Base-by-base conservation (phyloP, 805 yeast species). In the Myxozyma melibiosi region DNA sequence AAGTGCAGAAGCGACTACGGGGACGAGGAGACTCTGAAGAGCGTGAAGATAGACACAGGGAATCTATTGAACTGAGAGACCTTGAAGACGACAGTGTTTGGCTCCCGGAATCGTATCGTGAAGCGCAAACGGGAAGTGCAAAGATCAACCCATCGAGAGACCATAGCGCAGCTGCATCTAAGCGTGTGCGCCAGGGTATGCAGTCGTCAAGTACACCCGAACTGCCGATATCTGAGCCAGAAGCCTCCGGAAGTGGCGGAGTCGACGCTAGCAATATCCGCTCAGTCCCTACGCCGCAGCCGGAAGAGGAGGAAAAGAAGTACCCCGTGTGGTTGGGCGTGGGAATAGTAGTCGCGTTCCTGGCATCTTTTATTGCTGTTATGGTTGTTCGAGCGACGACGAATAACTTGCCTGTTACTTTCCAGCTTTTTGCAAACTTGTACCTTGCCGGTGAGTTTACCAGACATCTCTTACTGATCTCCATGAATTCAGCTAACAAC, bases 301-400 rank as follows among this genome's bases (percentile, higher is more conserved):
- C 30, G 7, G 51, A 50, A n/a, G 41, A n/a, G 13, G 45, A 51
- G 20, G 24, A 54, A 13, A 40, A 54, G 18, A 30, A 27, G 4
- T 51, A 56, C 40, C 57, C 57, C 16, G 51, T 53, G 13, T 56
- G 49, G 53, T 20, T 56, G 1, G 61, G 61, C 20, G 40, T 56
- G 6, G 45, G 53, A 6, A 31, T 56, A 8, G 53, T 56, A 6
- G 16, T 53, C 28, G 50, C 46, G 7, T 53, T 57, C 38, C 18
- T 56, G 8, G 16, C 45, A 9, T 41, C 62, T 25, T 57, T 57
- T 40, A 28, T 57, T 18, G 43, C 55, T 5, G 55, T 57, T 16
- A 57, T 57, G 34, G 62, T 57, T 18, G 37, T 57, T 20, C 61
- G 55, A 6, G 51, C 62, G 3, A 34, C 38, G 4, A 39, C 42